Conservation (phyloP, 179 eudicot species). For the Actinidia polygama region DNA sequence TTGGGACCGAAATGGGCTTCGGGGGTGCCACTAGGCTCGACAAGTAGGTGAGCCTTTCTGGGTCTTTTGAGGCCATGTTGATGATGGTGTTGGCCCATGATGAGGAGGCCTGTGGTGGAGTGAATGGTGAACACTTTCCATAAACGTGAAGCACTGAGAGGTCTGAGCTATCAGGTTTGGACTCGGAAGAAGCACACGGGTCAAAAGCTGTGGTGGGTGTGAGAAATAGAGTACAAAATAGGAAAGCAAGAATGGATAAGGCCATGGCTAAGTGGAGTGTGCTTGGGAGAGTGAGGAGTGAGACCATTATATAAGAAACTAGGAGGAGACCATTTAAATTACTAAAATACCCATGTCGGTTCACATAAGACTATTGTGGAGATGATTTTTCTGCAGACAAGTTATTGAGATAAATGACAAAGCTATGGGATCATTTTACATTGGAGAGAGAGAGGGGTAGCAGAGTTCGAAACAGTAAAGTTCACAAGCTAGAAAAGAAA, state of each 20-base stretch:
- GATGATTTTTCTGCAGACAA: neutral
- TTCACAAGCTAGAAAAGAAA: neutral
- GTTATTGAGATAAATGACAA: conserved; percentile 1
- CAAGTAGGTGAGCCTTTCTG: conserved; percentile 57
- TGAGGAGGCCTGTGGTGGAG: conserved; percentile 41
- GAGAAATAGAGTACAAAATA: conserved; percentile 41
- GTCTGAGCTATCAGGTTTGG: conserved; percentile 45
- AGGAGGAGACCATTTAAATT: neutral
- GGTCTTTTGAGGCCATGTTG: conserved; percentile 83
- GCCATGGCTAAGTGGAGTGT: conserved; percentile 22
- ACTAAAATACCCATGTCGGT: too few species aligned
- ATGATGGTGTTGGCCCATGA: conserved; percentile 63
- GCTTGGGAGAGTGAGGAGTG: neutral
- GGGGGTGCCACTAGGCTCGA: conserved; percentile 54
- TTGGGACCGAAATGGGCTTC: conserved; percentile 54
- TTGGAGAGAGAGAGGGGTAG: neutral
- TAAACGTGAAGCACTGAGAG: conserved; percentile 71
- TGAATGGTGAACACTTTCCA: conserved; percentile 83
- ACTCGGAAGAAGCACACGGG: conserved; percentile 41
- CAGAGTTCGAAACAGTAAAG: neutral
- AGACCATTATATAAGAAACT: conserved; percentile 13
- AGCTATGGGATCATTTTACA: neutral
- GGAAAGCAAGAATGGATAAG: conserved; percentile 29
- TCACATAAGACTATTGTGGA: neutral
- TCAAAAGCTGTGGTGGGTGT: conserved; percentile 38